Evolutionary conservation across 2,329 filamentous ascomycete species (phyloP), one percentile per base, ranked within the genome.

Genomic region (Xylaria sp.): DNA sequence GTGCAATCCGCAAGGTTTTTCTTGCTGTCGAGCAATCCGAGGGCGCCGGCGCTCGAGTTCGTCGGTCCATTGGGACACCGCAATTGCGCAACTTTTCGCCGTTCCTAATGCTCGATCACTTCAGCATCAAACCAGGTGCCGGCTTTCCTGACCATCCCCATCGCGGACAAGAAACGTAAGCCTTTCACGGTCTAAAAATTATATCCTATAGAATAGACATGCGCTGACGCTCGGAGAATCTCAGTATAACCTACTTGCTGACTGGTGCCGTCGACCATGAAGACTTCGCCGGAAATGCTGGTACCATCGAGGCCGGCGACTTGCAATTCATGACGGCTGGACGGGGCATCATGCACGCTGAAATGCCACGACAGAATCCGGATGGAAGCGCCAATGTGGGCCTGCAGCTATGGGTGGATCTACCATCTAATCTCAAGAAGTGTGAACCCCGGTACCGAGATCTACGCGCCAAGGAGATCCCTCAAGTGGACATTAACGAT

Each of bases 251-350:
- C 55, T 98, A 98, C 80, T 86, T 98, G 37, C 86, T 98, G n/a
- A 83, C 87, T 15, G 95, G 95, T 73, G 93, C 44, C 20, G 76
- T 80, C 28, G 75, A 80, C 68, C 78, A 80, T 69, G 78, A 80
- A 63, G 78, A 80, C 68, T 80, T 80, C 50, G 78, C 78, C 13
- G 78, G 78, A 60, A 73, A 80, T 83, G 87, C 87, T 59, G 96
- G 95, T 67, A 96, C 92, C 3, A 93, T 98, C 74, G 87, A 91
- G 70, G 82, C 92, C 0, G 95, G 95, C n/a, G 95, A 98, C 79
- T 83, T 98, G 57, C 95, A 98, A 79, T 98, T 98, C 86, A 98
- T 98, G 96, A 98, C 95, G 0, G 95, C 95, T 0, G 95, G 95
- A 3, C 85, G 87, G 23, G 95, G 95, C 51, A 97, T 98, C 76